Evolutionary conservation across 2,329 filamentous ascomycete genomes (phyloP).

Genomic region (Phoma sp.): DNA sequence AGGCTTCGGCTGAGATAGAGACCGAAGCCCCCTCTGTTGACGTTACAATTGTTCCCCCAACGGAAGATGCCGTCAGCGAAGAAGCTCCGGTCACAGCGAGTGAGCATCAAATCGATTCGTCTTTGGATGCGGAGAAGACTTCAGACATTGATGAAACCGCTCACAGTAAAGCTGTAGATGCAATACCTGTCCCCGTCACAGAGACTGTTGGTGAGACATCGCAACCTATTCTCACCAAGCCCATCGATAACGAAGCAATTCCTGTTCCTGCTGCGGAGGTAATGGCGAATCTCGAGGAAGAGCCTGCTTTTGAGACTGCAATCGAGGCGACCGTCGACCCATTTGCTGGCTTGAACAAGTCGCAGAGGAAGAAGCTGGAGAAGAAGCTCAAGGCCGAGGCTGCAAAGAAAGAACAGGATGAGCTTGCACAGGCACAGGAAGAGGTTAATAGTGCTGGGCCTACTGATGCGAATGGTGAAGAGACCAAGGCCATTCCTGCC

Average conservation of each 20-base stretch:
- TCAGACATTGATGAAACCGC: background rate
- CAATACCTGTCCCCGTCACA: background rate
- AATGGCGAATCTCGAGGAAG: background rate
- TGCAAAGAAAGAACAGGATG: slow-evolving; percentile 20
- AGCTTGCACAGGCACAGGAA: background rate
- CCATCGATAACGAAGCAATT: background rate
- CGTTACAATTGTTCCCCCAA: background rate
- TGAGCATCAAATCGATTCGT: background rate
- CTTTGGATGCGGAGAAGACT: background rate
- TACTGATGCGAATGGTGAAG: background rate
- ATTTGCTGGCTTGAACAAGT: slow-evolving; percentile 34
- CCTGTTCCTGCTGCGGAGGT: background rate
- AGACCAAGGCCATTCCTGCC: background rate
- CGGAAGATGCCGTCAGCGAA: background rate
- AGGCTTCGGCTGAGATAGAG: background rate
- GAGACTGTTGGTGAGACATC: background rate
- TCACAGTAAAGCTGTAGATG: too few species aligned
- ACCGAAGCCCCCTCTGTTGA: background rate
- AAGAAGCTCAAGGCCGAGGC: slow-evolving; percentile 47
- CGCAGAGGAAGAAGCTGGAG: slow-evolving; percentile 38
- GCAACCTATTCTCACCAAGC: background rate
- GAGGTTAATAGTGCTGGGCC: background rate
- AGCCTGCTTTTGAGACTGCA: background rate
- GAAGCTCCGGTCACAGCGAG: too few species aligned
- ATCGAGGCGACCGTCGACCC: slow-evolving; percentile 23